Evolutionary conservation across 257 asterid genomes (phyloP), one percentile per base, ranked within the genome.

Genomic region (Plantago elongata): DNA sequence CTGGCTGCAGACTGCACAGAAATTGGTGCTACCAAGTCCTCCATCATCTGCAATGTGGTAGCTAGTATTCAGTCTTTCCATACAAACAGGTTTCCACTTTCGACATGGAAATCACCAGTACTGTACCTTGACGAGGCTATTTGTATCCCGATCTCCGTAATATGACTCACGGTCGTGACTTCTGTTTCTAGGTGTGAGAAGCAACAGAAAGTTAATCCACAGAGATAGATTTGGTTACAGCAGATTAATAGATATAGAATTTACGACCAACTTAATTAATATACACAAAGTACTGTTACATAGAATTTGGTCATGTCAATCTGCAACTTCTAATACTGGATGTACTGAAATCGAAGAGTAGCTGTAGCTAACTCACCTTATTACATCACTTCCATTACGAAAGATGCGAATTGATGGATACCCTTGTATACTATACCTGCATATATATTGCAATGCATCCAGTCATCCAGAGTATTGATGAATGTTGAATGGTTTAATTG

Each of bases 371-470:
- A 57, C 66, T 76, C 72, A 83, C 98, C 40, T 7, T 34, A 77
- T 83, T 45, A 93, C 69, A 83, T 93, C 94, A 17, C 83, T 81
- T 77, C 99, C 97, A 77, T 76, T 86, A 44, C 89, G 95, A 78
- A 92, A 92, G 73, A 92, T 92, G 69, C 95, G 95, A 74, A 92
- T 86, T 44, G 97, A 89, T 65, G 98, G 98, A 68, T 89, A 89
- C 50, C 97, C 98, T 78, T 90, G 96, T 61, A 90, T 80, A 76
- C 88, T 91, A 79, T 90, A 70, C 85, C 98, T 90, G 96, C 72
- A 76, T 37, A 73, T 70, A 63, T 67, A 51, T 14, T 42, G 45
- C n/a, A n/a, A n/a, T n/a, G n/a, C n/a, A n/a, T n/a, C n/a, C n/a
- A n/a, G n/a, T n/a, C n/a, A n/a, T n/a, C n/a, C 91, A 14, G 38